Conservation (phyloP, 2,329 filamentous ascomycete genomes). For the Fusarium marasasianum region DNA sequence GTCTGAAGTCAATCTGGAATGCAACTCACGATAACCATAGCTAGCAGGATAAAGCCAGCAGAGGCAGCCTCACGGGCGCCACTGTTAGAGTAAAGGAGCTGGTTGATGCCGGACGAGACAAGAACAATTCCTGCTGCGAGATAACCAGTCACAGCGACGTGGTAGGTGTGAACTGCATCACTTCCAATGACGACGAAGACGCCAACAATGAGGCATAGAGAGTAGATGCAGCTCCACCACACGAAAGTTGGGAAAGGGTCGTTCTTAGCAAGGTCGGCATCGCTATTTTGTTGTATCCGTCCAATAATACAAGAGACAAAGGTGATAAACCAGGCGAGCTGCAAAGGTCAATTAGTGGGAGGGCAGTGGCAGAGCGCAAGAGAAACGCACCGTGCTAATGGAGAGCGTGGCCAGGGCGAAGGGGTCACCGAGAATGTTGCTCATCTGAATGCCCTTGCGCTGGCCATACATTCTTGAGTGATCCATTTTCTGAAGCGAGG, state of each 20-base stretch:
- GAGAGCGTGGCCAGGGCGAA: slow-evolving; percentile 95
- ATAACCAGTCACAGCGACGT: slow-evolving; percentile 91
- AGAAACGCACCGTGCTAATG: slow-evolving; percentile 80
- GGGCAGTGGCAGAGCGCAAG: not conserved
- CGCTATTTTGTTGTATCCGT: slow-evolving; percentile 57
- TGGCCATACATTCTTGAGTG: slow-evolving; percentile 67
- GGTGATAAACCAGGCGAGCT: slow-evolving; percentile 96
- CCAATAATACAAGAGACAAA: slow-evolving; percentile 88
- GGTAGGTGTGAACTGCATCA: slow-evolving; percentile 86
- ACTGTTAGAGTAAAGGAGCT: slow-evolving; percentile 79
- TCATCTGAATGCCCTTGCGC: slow-evolving; percentile 74
- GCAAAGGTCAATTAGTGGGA: slow-evolving; percentile 35
- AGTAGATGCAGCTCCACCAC: slow-evolving; percentile 92
- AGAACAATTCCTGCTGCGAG: slow-evolving; percentile 84
- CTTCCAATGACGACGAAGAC: slow-evolving; percentile 85
- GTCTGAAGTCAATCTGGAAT: not conserved
- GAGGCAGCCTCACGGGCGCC: slow-evolving; percentile 84
- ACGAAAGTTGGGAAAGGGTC: slow-evolving; percentile 80
- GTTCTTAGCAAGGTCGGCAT: slow-evolving; percentile 28
- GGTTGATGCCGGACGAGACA: slow-evolving; percentile 86
- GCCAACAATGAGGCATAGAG: slow-evolving; percentile 82
- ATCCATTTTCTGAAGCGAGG: slow-evolving; percentile 85
- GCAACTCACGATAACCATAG: slow-evolving; percentile 84
- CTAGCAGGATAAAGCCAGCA: slow-evolving; percentile 92
- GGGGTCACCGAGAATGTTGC: slow-evolving; percentile 94